Conservation (phyloP, 805 yeast species). For the Zygosaccharomyces lentus region DNA sequence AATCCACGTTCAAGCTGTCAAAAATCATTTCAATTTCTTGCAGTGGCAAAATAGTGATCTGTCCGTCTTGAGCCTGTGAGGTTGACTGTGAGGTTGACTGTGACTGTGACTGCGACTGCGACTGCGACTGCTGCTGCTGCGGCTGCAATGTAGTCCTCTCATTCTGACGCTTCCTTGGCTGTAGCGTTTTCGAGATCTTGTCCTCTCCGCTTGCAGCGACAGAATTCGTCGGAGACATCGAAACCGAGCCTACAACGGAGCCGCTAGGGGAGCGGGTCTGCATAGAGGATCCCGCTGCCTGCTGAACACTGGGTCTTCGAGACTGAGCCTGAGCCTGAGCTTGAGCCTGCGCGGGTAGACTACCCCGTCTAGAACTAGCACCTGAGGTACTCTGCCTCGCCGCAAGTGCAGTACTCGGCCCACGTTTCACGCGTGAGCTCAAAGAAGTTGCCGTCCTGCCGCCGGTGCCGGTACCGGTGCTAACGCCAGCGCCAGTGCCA, state of each 20-base stretch:
- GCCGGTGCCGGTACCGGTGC: slow-evolving; percentile 30
- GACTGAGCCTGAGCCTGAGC: slow-evolving; percentile 8
- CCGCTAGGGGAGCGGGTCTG: slow-evolving; percentile 12
- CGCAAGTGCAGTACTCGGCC: slow-evolving; percentile 3
- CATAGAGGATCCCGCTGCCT: slow-evolving; percentile 8
- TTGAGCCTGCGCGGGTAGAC: slow-evolving; percentile 14
- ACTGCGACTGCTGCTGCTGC: not conserved
- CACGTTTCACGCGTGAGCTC: not conserved
- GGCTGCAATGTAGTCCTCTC: slow-evolving; percentile 2
- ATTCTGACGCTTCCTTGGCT: not conserved
- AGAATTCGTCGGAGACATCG: slow-evolving; percentile 10
- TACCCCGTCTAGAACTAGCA: slow-evolving; percentile 14
- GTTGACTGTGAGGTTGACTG: slow-evolving; percentile 8
- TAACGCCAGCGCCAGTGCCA: slow-evolving; percentile 30
- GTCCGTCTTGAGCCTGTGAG: slow-evolving; percentile 7
- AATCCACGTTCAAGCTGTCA: slow-evolving; percentile 33
- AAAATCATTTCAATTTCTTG: slow-evolving; percentile 39
- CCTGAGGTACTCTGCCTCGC: slow-evolving; percentile 7
- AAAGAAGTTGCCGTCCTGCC: not conserved
- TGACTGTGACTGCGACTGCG: slow-evolving; percentile 6
- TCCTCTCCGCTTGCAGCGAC: not conserved
- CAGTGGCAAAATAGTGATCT: slow-evolving; percentile 31
- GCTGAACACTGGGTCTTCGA: slow-evolving; percentile 10
- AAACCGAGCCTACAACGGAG: slow-evolving; percentile 9
- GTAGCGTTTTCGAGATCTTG: not conserved